Evolutionary conservation across 768 basidiomycete genomes (phyloP).

Genomic region (Russula compacta): DNA sequence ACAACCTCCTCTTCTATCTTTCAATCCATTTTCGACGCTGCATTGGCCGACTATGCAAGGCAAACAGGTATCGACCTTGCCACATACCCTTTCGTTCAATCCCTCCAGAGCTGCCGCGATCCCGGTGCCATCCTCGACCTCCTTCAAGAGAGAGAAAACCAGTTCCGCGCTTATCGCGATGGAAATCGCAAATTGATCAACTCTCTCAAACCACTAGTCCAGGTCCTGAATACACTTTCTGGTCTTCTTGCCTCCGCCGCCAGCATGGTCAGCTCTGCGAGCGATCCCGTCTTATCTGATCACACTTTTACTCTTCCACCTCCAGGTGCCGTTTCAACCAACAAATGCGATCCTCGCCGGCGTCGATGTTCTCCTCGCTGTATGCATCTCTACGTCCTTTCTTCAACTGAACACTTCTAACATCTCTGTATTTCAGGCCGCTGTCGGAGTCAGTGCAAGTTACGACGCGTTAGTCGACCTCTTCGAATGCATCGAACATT

Average conservation of each 20-base stretch:
- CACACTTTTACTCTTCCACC: background rate
- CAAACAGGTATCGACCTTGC: background rate
- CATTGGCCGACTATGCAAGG: background rate
- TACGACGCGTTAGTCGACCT: background rate
- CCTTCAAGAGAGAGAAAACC: background rate
- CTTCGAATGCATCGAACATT: background rate
- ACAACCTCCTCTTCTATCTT: background rate
- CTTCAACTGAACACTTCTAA: background rate
- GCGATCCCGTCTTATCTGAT: background rate
- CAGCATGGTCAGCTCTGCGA: background rate
- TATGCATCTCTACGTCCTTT: background rate
- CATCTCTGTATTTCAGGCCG: background rate
- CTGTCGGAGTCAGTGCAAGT: background rate
- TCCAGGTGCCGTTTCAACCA: background rate
- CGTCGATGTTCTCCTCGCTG: background rate
- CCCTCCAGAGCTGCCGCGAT: background rate
- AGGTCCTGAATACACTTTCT: background rate
- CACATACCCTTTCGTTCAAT: background rate
- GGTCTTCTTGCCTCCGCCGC: background rate
- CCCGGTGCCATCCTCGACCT: background rate
- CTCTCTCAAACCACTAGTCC: background rate
- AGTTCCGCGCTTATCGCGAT: background rate
- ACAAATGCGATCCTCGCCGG: background rate
- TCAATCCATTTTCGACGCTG: background rate
- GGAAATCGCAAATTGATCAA: background rate